phyloP scores from a whole-genome alignment of 345 rosid genomes.

The Chamaenerion angustifolium region DNA sequence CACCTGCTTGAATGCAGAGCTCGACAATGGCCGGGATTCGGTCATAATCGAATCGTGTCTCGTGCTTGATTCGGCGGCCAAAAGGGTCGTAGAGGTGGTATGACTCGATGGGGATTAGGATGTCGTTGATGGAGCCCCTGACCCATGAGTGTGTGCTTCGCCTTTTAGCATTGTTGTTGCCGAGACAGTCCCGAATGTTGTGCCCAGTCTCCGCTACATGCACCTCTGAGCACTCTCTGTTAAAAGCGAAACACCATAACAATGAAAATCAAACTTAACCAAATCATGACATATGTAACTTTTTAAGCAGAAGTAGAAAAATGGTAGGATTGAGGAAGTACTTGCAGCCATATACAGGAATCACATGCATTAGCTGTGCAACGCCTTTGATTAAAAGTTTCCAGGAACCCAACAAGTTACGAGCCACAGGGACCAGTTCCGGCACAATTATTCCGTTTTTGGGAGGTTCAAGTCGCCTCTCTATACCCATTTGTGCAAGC shows the following conservation, averaged over 20 bases:
- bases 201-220: slow-evolving; percentile 68
- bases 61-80: slow-evolving; percentile 60
- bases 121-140: slow-evolving; percentile 53
- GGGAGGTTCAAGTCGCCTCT: slow-evolving; percentile 73
- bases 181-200: slow-evolving; percentile 43
- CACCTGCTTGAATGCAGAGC: slow-evolving; percentile 83
- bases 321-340: slow-evolving; percentile 3
- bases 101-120: slow-evolving; percentile 71
- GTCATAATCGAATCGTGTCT: slow-evolving; percentile 65
- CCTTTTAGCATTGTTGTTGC: slow-evolving; percentile 27
- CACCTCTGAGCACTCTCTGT: slow-evolving; percentile 72
- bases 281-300: too few relatives aligned
- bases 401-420: slow-evolving; percentile 67
- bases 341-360: slow-evolving; percentile 81
- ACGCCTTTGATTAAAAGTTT: slow-evolving; percentile 62
- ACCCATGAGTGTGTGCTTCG: slow-evolving; percentile 61
- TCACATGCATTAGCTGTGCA: slow-evolving; percentile 58
- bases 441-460: slow-evolving; percentile 74
- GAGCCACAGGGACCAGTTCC: slow-evolving; percentile 52
- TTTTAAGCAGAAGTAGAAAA: too few relatives aligned
- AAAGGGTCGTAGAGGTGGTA: slow-evolving; percentile 86
- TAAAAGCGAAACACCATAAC: slow-evolving; percentile 5
- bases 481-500: slow-evolving; percentile 71
- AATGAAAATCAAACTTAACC: too few relatives aligned
- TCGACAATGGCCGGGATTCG: slow-evolving; percentile 83